phyloP scores from a whole-genome alignment of 805 yeast genomes.

The Spathaspora boniae region DNA sequence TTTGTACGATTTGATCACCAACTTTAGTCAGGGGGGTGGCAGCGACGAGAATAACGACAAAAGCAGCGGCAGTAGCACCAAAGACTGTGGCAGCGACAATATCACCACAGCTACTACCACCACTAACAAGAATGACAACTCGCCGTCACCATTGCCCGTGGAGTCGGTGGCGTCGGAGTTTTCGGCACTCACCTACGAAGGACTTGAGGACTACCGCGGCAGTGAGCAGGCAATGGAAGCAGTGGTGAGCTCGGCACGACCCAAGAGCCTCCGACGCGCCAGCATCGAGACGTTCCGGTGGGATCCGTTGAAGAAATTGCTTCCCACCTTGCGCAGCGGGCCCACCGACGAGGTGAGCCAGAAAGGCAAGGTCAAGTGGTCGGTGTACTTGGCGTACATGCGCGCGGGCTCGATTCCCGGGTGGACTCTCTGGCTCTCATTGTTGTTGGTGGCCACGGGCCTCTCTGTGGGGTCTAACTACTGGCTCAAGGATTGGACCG shows the following conservation, averaged over 20 bases:
- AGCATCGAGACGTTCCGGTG: constrained; percentile 59
- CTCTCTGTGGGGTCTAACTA: constrained; percentile 47
- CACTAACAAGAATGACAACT: too few relatives aligned
- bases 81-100: not conserved
- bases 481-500: constrained; percentile 73
- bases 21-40: constrained; percentile 24
- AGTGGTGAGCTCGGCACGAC: not conserved
- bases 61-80: not conserved
- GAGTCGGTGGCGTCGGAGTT: too few relatives aligned
- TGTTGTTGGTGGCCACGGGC: constrained; percentile 19
- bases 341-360: constrained; percentile 44
- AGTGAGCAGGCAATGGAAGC: not conserved
- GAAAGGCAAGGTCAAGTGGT: constrained; percentile 55
- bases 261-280: constrained; percentile 28
- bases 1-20: constrained; percentile 33
- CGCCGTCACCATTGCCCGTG: too few relatives aligned
- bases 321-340: constrained; percentile 34
- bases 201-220: not conserved
- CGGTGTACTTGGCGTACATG: constrained; percentile 52
- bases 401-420: constrained; percentile 57
- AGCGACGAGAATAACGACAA: too few relatives aligned
- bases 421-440: constrained; percentile 34
- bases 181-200: too few relatives aligned
- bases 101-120: too few relatives aligned
- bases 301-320: constrained; percentile 29